Evolutionary conservation across 495 filamentous ascomycete genomes (phyloP), one percentile per base, ranked within the genome.

Genomic region (Aspergillus conjunctus): DNA sequence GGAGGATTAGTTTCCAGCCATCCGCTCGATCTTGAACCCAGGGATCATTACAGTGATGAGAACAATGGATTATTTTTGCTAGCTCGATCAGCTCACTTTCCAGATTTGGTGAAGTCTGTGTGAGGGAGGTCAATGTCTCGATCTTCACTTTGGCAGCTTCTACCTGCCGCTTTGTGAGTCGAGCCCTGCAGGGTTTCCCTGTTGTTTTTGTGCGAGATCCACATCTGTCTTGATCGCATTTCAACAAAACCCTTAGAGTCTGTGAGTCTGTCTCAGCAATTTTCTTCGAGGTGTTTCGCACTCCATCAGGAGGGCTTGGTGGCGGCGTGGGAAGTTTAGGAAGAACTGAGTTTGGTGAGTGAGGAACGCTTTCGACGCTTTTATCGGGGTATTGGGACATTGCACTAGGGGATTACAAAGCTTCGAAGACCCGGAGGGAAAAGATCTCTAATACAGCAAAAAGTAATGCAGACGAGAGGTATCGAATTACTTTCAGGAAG

Each of bases 121-220:
- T 56, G 2, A 56, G 37, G 37, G 39, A 56, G 34, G 34, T 37
- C 34, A 37, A 37, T 37, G 1, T 37, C 34, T 37, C 34, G 34
- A 37, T 37, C 34, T 37, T 37, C 34, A 14, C 34, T 14, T 41
- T 45, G 17, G 34, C 53, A 56, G 26, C 53, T 32, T 39, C 39
- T 15, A 43, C 33, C 20, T 44, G 2, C 15, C 37, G 33, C 33
- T 39, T 17, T 56, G 33, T 56, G 11, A 56, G 33, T 20, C 33
- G 33, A 18, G 18, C 14, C 18, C 37, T 39, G 22, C 54, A 56
- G 26, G 54, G 54, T 32, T 56, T 44, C 41, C 54, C 54, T 18
- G 54, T 56, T 26, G 37, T 46, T 56, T 56, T 56, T 41, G 54
- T 56, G 20, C 54, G 54, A 56, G 37, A 45, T 56, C 54, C 54